A percentile compares a stretch with the other conserved stretches of the same genome.
Conservation (phyloP, 176 grass and related monocot genomes). For the Alopecurus myosuroides region DNA sequence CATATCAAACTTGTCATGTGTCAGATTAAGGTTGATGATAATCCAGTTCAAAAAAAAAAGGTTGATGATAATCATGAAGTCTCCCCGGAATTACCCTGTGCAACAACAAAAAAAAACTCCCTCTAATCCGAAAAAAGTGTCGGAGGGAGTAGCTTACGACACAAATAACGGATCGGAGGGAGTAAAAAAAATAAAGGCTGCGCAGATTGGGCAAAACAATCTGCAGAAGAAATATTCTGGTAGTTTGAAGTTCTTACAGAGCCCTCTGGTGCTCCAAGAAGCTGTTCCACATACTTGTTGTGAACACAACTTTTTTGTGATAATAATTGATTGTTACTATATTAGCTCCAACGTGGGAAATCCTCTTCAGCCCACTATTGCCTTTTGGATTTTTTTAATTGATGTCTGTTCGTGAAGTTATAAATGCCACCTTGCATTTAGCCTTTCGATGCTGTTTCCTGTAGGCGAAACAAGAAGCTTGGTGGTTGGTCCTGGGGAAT, state of each 20-base stretch:
- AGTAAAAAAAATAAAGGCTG: neutral
- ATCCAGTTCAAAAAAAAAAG: no score
- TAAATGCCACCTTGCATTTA: neutral
- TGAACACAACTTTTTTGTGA: neutral
- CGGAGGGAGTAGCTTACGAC: no score
- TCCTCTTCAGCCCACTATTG: neutral
- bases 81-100: neutral
- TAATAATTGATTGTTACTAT: neutral
- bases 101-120: neutral
- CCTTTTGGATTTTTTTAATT: neutral
- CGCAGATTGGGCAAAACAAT: neutral
- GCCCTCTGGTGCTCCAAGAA: neutral
- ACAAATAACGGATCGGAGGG: no score
- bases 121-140: no score
- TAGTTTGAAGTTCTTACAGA: neutral
- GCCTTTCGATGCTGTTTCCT: slow-evolving; percentile 11
- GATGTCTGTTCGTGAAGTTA: neutral
- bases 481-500: slow-evolving; percentile 95
- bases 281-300: neutral
- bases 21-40: neutral
- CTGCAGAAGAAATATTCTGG: neutral
- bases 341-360: slow-evolving; percentile 1
- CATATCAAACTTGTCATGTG: neutral
- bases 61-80: neutral
- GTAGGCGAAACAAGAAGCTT: slow-evolving; percentile 96